Percentiles rank a stretch among this genome's conserved stretches.
phyloP scores from a whole-genome alignment of 1,284 basidiomycete species.

The Phenoliferia sp. region DNA sequence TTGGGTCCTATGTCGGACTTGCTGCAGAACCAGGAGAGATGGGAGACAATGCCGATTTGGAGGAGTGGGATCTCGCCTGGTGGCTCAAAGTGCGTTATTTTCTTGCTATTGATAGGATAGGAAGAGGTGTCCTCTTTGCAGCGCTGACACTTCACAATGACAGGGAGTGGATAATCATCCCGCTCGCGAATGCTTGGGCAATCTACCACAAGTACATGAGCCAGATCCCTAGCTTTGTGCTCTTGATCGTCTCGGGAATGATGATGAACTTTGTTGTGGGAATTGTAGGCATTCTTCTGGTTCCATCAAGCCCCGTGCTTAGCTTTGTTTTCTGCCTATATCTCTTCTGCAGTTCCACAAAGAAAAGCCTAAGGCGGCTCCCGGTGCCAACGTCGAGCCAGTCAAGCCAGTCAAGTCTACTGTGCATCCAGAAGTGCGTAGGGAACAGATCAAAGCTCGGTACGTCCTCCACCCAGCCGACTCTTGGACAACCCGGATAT shows the following conservation, averaged over 20 bases:
- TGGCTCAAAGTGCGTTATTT: constrained; percentile 15
- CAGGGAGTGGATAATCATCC: constrained; percentile 13
- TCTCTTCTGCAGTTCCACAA: constrained; percentile 16
- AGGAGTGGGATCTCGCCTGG: constrained; percentile 13
- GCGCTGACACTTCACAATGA: neutral
- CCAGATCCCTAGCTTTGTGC: constrained; percentile 24
- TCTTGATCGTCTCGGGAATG: constrained; percentile 25
- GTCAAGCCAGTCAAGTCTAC: neutral
- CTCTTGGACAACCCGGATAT: too few relatives aligned
- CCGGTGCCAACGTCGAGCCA: neutral
- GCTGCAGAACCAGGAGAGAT: constrained; percentile 12
- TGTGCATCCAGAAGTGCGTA: neutral
- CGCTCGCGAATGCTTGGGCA: constrained; percentile 15
- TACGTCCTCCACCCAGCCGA: neutral
- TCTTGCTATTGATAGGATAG: neutral
- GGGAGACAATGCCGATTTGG: constrained; percentile 20
- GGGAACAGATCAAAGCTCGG: neutral
- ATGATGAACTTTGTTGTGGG: constrained; percentile 29
- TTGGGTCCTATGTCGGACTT: constrained; percentile 7
- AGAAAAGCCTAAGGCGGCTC: constrained; percentile 4
- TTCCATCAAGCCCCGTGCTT: neutral
- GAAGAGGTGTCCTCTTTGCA: neutral
- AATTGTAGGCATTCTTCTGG: neutral
- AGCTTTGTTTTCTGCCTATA: neutral
- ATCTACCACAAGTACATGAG: constrained; percentile 17